Conservation (phyloP, 148 eudicot genomes). For the Rhododendron molle region DNA sequence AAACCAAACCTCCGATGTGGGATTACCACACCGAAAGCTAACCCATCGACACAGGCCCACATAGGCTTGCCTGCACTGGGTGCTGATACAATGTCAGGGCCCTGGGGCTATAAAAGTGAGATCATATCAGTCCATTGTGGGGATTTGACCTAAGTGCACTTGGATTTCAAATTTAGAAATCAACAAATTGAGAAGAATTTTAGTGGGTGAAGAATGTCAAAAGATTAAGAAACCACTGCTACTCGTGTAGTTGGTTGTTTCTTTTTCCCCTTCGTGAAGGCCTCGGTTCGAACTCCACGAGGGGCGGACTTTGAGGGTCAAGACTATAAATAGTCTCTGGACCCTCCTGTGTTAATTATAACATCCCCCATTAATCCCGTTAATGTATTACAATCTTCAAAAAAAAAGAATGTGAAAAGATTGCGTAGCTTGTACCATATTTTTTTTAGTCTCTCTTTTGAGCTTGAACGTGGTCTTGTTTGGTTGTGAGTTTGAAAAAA, state of each 20-base stretch:
- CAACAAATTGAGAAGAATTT: not conserved
- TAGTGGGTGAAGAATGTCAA: not conserved
- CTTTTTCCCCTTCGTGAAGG: accelerated
- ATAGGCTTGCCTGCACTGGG: too few species aligned
- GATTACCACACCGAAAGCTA: too few species aligned
- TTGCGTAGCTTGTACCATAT: not conserved
- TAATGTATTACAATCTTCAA: too few species aligned
- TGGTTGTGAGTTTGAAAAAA: too few species aligned
- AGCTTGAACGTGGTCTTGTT: not conserved
- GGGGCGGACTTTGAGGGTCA: too few species aligned
- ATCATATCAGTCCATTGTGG: not conserved
- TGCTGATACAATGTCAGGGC: too few species aligned
- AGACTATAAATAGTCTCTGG: accelerated
- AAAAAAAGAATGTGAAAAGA: not conserved
- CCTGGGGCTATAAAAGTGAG: not conserved
- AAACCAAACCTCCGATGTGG: too few species aligned
- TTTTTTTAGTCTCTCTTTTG: not conserved
- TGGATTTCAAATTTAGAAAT: not conserved
- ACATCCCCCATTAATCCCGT: too few species aligned
- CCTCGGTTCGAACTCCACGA: too few species aligned
- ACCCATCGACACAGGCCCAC: too few species aligned
- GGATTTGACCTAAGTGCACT: not conserved
- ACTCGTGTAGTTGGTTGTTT: too few species aligned
- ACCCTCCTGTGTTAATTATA: too few species aligned
- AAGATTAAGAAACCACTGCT: not conserved